Evolutionary conservation across 306 rosid genomes (phyloP), one percentile per base, ranked within the genome.

Genomic region (Phaseolus lunatus): DNA sequence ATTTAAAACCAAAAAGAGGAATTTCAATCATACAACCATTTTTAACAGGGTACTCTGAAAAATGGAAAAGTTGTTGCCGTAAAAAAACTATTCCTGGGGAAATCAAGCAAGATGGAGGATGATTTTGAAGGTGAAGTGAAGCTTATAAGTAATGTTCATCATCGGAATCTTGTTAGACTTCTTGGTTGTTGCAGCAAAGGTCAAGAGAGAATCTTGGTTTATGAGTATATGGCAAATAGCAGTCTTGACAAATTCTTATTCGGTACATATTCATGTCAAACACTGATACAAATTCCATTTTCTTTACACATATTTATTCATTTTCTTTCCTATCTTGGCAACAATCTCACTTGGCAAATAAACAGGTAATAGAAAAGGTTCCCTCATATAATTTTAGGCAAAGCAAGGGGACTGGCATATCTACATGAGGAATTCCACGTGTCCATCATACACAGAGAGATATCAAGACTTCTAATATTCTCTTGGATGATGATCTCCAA

Each of bases 211-310:
- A 86, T 90, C 54, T 88, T 91, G 16, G 91, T 91, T 59, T 88
- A 84, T 47, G 90, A 91, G 70, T 88, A 85, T 83, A 91, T 91
- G 96, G 81, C 84, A 41, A 87, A 91, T 27, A 84, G 80, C 70
- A 91, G 93, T 61, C 87, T 89, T 4, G 91, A 89, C 73, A 87
- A 45, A 82, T 91, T 87, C 87, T 74, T 91, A 61, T 91, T 85
- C 77, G 90, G 96, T 91, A 9, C 1, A 7, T n/a, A n/a, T n/a
- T 39, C 43, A 45, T 3, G 10, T 63, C 9, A 69, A 63, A 47
- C 13, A 44, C 44, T 43, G 13, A n/a, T 19, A 6, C 16, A 18
- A 69, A 7, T n/a, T n/a, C n/a, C n/a, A n/a, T n/a, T n/a, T n/a
- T 7, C 1, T 8, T 20, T 39, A 8, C 13, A 24, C 26, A 72